Evolutionary conservation across 257 asterid species (phyloP).

Genomic region (Solanum chaucha): DNA sequence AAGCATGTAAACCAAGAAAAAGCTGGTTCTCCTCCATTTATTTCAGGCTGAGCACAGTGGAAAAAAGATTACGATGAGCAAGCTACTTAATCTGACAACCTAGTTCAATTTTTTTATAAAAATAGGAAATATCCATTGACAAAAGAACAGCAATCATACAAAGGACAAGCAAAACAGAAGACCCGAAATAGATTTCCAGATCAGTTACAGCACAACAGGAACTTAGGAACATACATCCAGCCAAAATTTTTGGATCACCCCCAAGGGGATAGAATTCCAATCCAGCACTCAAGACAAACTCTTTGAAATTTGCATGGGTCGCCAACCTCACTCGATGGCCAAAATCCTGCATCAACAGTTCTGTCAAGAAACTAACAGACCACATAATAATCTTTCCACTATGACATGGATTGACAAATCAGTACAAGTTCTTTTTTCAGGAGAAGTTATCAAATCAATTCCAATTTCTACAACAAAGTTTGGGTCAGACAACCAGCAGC

Average conservation of each 20-base stretch:
- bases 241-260: constrained; percentile 22
- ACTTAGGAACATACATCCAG: constrained; percentile 53
- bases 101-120: neutral
- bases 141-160: neutral
- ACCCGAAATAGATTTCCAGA: constrained; percentile 1
- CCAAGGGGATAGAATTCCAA: constrained; percentile 26
- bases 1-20: neutral
- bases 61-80: neutral
- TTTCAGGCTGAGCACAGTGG: neutral
- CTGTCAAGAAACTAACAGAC: neutral
- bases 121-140: neutral
- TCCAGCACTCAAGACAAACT: constrained; percentile 24
- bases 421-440: neutral
- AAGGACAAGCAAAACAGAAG: neutral
- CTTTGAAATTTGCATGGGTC: constrained; percentile 22
- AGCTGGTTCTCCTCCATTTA: neutral
- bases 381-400: neutral
- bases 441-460: neutral
- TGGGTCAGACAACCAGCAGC: neutral
- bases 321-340: constrained; percentile 26
- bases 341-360: constrained; percentile 61
- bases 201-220: neutral
- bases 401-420: neutral
- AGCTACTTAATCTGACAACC: neutral
- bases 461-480: neutral